phyloP scores from a whole-genome alignment of 441 rosid genomes.

The Melastoma candidum region DNA sequence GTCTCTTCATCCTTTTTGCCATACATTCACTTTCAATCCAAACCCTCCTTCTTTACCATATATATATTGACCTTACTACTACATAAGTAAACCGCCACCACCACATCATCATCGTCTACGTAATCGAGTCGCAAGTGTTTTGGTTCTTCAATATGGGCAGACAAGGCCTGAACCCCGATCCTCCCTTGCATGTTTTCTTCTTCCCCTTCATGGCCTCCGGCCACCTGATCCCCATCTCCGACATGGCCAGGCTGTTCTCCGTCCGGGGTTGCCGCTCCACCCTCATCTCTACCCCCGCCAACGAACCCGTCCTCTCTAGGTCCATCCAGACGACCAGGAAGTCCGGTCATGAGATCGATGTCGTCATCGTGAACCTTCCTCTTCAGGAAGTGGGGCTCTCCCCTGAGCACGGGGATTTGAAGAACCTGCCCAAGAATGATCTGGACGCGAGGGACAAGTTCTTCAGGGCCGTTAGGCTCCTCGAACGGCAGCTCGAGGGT shows the following conservation, averaged over 20 bases:
- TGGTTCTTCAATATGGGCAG: too few species aligned
- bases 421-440: constrained; percentile 3
- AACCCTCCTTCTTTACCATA: too few species aligned
- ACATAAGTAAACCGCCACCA: too few species aligned
- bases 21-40: too few species aligned
- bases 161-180: too few species aligned
- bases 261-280: background rate
- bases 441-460: background rate
- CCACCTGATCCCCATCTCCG: constrained; percentile 5
- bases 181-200: background rate
- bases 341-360: background rate
- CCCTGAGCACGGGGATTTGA: background rate
- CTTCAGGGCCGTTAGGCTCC: background rate
- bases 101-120: too few species aligned
- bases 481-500: constrained; percentile 8
- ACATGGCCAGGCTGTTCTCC: background rate
- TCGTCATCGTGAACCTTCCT: background rate
- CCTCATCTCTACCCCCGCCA: background rate
- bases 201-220: background rate
- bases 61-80: too few species aligned
- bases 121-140: too few species aligned
- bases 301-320: background rate
- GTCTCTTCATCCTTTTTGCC: too few species aligned
- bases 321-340: background rate
- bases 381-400: background rate